Evolutionary conservation across 1,284 basidiomycete species (phyloP), one percentile per base, ranked within the genome.

Genomic region (Cryptococcus amylolentus): DNA sequence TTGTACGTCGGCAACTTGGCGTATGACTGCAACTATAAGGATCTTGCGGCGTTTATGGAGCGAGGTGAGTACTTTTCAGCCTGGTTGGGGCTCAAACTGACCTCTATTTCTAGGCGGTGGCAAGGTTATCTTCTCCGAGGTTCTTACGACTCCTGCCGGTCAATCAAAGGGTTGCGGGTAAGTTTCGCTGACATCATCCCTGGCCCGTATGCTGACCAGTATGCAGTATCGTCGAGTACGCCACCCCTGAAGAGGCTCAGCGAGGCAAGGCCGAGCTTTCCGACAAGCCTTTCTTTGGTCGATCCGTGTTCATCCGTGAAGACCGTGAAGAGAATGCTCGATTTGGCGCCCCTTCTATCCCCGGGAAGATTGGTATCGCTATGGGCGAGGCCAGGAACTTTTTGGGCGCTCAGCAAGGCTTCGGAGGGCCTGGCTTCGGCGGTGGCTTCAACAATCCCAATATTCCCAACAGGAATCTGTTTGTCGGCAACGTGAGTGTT

Each of bases 161-260:
- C 86, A 94, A 62, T 96, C 93, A 47, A 98, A 98, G 78, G 95
- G 94, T 76, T 97, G 95, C 86, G 93, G 92, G 92, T 95, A 71
- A 80, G 91, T 84, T 13, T 8, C n/a, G 40, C 10, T 16, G 40
- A 48, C 66, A 38, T 41, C 37, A 38, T 8, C 12, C 7, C 23
- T 56, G 14, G 41, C 27, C 38, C 46, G 13, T n/a, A 6, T 6
- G 26, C 49, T 52, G 43, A 42, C n/a, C 6, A 16, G 8, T 7
- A n/a, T 20, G 38, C 63, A 96, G 93, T 53, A 94, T 96, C 61
- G 92, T 97, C 67, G 93, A 96, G 75, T 96, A 90, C 70, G 86
- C 84, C 31, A 88, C 84, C 14, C 80, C 82, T 51, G 91, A 95
- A 71, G 91, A 95, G 62, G 83, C 90, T 7, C 88, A 91, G 74